Evolutionary conservation across 768 basidiomycete species (phyloP).

Genomic region (Russula lepida): DNA sequence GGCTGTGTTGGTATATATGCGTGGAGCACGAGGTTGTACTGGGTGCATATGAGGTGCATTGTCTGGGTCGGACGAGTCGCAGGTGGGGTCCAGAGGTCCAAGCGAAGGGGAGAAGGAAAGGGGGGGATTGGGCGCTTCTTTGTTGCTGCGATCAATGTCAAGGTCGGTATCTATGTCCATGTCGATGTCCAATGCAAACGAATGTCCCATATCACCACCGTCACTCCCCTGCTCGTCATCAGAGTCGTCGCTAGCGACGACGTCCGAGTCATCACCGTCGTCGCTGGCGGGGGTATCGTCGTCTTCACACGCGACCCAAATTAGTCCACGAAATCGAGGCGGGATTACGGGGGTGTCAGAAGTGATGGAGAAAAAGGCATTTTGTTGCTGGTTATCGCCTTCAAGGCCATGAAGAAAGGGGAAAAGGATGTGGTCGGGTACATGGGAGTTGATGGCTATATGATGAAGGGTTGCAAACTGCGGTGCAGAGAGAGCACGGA

Average conservation of each 20-base stretch:
- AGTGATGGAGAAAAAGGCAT: slow-evolving; percentile 60
- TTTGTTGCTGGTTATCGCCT: slow-evolving; percentile 70
- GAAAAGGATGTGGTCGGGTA: slow-evolving; percentile 75
- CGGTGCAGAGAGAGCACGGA: slow-evolving; percentile 34
- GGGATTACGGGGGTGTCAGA: slow-evolving; percentile 29
- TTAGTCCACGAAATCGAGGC: slow-evolving; percentile 46
- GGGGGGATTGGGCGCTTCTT: background rate
- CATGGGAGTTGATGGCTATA: slow-evolving; percentile 56
- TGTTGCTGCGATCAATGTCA: slow-evolving; percentile 14
- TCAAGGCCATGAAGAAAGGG: slow-evolving; percentile 87
- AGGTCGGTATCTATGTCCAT: slow-evolving; percentile 28
- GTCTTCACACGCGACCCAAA: slow-evolving; percentile 79
- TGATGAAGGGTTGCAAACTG: slow-evolving; percentile 57
- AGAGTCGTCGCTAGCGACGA: slow-evolving; percentile 26
- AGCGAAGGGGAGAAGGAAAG: slow-evolving; percentile 12
- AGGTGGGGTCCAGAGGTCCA: slow-evolving; percentile 1
- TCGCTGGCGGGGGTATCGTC: slow-evolving; percentile 33
- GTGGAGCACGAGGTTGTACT: slow-evolving; percentile 23
- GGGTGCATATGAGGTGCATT: slow-evolving; percentile 44
- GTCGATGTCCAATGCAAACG: slow-evolving; percentile 27
- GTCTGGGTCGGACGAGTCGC: slow-evolving; percentile 19
- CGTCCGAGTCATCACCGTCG: slow-evolving; percentile 27
- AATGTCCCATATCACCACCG: slow-evolving; percentile 23
- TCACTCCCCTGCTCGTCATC: slow-evolving; percentile 20
- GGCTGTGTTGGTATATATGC: slow-evolving; percentile 20